phyloP scores from a whole-genome alignment of 1,284 basidiomycete genomes.

The Inonotus hispidus region DNA sequence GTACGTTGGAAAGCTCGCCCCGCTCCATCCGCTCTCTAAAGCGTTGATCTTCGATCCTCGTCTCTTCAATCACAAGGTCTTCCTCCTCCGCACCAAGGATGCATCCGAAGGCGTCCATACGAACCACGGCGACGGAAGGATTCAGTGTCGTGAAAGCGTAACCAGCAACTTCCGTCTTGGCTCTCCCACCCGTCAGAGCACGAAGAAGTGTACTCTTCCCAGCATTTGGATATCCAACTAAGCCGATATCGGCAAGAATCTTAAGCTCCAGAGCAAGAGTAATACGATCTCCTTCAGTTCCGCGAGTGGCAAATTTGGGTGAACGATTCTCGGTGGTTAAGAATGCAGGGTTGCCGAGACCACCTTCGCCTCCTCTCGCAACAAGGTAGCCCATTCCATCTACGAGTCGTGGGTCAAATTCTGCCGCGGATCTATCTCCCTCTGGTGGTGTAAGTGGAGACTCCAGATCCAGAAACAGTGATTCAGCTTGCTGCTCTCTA shows the following conservation, averaged over 20 bases:
- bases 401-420: constrained; percentile 48
- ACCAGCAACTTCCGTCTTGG: constrained; percentile 82
- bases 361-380: constrained; percentile 78
- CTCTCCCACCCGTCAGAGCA: constrained; percentile 80
- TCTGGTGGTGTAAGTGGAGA: constrained; percentile 32
- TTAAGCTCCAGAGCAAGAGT: constrained; percentile 92
- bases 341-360: constrained; percentile 90
- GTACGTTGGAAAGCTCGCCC: constrained; percentile 44
- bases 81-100: constrained; percentile 58
- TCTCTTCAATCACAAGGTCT: constrained; percentile 65
- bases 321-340: constrained; percentile 60
- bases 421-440: constrained; percentile 47
- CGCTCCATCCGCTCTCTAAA: constrained; percentile 42
- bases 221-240: constrained; percentile 96
- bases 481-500: constrained; percentile 38
- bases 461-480: constrained; percentile 58
- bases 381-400: constrained; percentile 64
- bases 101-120: constrained; percentile 76
- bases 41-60: constrained; percentile 51
- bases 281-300: constrained; percentile 76
- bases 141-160: constrained; percentile 96
- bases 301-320: constrained; percentile 78
- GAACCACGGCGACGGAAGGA: constrained; percentile 90
- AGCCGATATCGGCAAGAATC: constrained; percentile 87
- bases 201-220: constrained; percentile 88